Conservation (phyloP, 2,329 filamentous ascomycete species). For the Exserohilum turcica region DNA sequence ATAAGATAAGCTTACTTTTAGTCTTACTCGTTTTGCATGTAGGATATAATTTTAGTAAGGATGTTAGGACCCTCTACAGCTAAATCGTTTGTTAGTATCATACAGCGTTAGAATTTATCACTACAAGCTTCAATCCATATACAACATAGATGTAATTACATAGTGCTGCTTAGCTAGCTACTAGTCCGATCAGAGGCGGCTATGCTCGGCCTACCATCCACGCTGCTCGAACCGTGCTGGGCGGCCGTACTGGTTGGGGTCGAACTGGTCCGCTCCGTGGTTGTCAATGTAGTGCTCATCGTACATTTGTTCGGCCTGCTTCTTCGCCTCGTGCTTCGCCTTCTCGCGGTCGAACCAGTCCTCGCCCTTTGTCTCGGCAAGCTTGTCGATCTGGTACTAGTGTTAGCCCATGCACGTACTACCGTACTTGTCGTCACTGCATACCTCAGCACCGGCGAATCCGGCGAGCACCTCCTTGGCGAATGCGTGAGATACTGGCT, state of each 20-base stretch:
- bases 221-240: slow-evolving; percentile 39
- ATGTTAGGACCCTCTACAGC: too few relatives aligned
- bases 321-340: slow-evolving; percentile 53
- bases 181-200: slow-evolving; percentile 4
- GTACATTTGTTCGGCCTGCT: slow-evolving; percentile 54
- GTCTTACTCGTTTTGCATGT: too few relatives aligned
- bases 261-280: slow-evolving; percentile 52
- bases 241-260: slow-evolving; percentile 51
- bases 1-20: too few relatives aligned
- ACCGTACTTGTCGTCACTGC: background rate
- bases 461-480: slow-evolving; percentile 79
- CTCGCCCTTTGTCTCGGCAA: slow-evolving; percentile 63
- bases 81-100: too few relatives aligned
- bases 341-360: slow-evolving; percentile 56
- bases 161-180: background rate
- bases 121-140: too few relatives aligned
- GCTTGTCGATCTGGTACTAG: slow-evolving; percentile 60
- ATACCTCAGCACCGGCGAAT: slow-evolving; percentile 72
- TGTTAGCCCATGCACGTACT: too few relatives aligned
- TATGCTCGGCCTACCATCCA: slow-evolving; percentile 29
- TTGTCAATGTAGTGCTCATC: slow-evolving; percentile 54
- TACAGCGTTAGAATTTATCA: too few relatives aligned
- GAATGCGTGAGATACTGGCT: slow-evolving; percentile 72
- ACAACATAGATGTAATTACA: background rate
- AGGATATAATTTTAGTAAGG: too few relatives aligned